Evolutionary conservation across 2,329 filamentous ascomycete species (phyloP).

Genomic region (Pseudogymnoascus sp.): DNA sequence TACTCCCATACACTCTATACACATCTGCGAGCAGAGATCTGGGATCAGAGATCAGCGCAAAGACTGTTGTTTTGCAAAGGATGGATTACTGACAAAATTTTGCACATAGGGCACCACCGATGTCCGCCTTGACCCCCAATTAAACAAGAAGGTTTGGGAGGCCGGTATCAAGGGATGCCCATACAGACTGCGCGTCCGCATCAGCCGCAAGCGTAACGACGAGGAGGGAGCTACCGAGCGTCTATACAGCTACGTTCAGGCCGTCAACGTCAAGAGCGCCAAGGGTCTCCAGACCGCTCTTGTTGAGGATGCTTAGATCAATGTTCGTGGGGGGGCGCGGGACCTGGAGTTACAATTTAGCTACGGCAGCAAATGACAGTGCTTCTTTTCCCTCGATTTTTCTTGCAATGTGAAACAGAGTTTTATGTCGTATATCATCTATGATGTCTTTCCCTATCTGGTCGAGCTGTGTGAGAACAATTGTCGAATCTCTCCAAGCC

Average conservation of each 20-base stretch:
- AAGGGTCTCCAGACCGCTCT: slow-evolving; percentile 93
- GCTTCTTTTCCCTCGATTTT: slow-evolving; percentile 9
- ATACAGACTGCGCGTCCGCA: slow-evolving; percentile 94
- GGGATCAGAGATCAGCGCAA: background rate
- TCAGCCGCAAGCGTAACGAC: slow-evolving; percentile 99
- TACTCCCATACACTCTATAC: background rate
- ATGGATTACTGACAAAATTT: slow-evolving; percentile 19
- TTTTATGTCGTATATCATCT: background rate
- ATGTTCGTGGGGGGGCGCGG: slow-evolving; percentile 7
- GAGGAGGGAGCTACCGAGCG: slow-evolving; percentile 99
- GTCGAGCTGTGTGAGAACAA: background rate
- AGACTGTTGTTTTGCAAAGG: background rate
- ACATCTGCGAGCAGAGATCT: background rate
- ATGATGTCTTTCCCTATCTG: background rate
- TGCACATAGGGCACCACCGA: slow-evolving; percentile 76
- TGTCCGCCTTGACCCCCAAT: slow-evolving; percentile 94
- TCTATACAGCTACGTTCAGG: slow-evolving; percentile 99
- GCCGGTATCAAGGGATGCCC: slow-evolving; percentile 97
- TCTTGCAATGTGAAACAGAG: background rate
- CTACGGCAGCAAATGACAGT: slow-evolving; percentile 18
- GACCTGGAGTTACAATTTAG: slow-evolving; percentile 16
- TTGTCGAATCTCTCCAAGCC: no score
- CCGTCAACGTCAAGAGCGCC: slow-evolving; percentile 98
- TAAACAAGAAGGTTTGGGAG: slow-evolving; percentile 99
- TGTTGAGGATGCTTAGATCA: slow-evolving; percentile 60